phyloP scores from a whole-genome alignment of 2,329 filamentous ascomycete species.

The Penicillium sp. region DNA sequence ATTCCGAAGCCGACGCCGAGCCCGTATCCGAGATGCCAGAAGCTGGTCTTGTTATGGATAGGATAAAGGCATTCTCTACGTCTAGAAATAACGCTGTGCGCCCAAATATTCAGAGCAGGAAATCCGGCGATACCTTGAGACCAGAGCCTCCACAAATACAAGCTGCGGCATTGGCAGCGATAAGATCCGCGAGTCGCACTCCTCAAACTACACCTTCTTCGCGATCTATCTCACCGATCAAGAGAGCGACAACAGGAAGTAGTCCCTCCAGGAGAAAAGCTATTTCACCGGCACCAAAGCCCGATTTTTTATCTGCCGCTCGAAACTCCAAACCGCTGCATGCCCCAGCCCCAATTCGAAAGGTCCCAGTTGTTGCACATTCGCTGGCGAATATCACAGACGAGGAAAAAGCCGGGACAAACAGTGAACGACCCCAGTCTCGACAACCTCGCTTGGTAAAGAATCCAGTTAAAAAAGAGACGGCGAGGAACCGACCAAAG shows the following conservation, averaged over 20 bases:
- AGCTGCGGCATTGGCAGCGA: conserved; percentile 33
- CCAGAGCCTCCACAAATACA: conserved; percentile 27
- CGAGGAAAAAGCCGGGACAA: background rate
- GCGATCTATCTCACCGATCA: conserved; percentile 9
- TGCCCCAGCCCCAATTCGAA: conserved; percentile 24
- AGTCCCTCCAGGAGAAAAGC: background rate
- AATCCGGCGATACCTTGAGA: conserved; percentile 6
- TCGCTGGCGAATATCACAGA: conserved; percentile 12
- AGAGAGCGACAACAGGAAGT: background rate
- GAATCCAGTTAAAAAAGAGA: background rate
- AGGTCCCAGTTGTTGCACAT: background rate
- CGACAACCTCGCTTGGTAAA: background rate
- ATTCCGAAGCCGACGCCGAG: conserved; percentile 1
- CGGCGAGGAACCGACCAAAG: background rate
- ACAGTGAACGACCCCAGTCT: background rate
- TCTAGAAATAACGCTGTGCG: conserved; percentile 16
- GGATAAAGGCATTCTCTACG: conserved; percentile 31
- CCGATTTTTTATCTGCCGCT: conserved; percentile 13
- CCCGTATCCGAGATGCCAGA: conserved; percentile 23
- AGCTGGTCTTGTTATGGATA: conserved; percentile 35
- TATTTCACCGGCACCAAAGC: conserved; percentile 11
- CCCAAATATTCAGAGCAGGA: background rate
- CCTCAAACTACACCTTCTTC: conserved; percentile 6
- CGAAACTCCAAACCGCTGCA: conserved; percentile 19
- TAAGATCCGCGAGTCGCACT: conserved; percentile 21